Evolutionary conservation across 352 stramenopile genomes (phyloP).

Genomic region (Albugo candida): DNA sequence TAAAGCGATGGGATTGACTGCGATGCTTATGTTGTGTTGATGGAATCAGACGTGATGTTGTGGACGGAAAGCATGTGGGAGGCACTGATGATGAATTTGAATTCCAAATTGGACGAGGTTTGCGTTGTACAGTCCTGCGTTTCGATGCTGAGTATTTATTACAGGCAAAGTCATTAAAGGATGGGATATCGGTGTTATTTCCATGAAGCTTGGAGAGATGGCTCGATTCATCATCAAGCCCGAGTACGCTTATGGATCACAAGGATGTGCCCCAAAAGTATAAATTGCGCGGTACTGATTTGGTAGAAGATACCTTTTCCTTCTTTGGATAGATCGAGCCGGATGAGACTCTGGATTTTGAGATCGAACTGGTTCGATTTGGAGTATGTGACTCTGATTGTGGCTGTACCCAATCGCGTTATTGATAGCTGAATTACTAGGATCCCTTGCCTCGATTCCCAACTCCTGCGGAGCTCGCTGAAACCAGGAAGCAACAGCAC

Average conservation of each 20-base stretch:
- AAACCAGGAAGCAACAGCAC: conserved; percentile 60
- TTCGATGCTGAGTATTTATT: not conserved
- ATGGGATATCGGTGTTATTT: conserved; percentile 68
- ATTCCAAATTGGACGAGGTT: conserved; percentile 62
- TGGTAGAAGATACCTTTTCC: conserved; percentile 1
- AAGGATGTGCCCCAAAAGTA: conserved; percentile 63
- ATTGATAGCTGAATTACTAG: conserved; percentile 9
- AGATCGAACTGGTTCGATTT: conserved; percentile 67
- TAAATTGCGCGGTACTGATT: not conserved
- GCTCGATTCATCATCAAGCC: conserved; percentile 70
- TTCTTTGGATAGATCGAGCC: conserved; percentile 29
- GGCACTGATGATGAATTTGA: conserved; percentile 73
- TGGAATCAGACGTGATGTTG: conserved; percentile 31
- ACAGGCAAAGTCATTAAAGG: conserved; percentile 76
- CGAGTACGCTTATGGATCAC: conserved; percentile 54
- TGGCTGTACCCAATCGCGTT: not conserved
- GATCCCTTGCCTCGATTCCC: conserved; percentile 65
- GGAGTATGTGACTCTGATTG: conserved; percentile 16
- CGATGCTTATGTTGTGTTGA: not conserved
- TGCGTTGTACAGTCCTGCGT: not conserved
- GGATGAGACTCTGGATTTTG: conserved; percentile 70
- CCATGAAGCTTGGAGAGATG: conserved; percentile 57
- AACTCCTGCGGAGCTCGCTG: conserved; percentile 57
- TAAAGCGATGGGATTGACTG: not conserved
- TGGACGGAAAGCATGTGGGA: conserved; percentile 63